phyloP scores from a whole-genome alignment of 345 rosid species.

The Pelargonium nanum region DNA sequence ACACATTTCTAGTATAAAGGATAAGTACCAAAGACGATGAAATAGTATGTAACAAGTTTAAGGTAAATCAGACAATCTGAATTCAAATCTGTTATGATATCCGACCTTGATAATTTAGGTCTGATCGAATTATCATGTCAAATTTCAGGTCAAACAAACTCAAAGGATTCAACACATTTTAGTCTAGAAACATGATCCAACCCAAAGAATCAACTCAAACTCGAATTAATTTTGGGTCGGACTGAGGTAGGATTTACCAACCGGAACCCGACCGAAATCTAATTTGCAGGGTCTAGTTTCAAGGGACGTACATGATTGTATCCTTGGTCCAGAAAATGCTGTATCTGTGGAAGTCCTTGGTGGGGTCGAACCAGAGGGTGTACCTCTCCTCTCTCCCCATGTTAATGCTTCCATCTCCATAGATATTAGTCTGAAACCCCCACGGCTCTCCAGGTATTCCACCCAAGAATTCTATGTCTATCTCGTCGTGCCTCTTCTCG shows the following conservation, averaged over 20 bases:
- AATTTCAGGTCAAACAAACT: too few species aligned
- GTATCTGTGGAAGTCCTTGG: conserved; percentile 72
- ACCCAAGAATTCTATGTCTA: conserved; percentile 93
- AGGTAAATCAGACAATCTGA: too few species aligned
- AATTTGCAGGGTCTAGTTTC: background rate
- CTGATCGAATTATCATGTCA: too few species aligned
- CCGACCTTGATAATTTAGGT: too few species aligned
- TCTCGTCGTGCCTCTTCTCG: conserved; percentile 82
- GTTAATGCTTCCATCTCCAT: conserved; percentile 79
- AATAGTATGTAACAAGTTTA: too few species aligned
- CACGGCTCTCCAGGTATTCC: conserved; percentile 73
- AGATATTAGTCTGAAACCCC: conserved; percentile 92
- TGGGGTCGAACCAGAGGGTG: conserved; percentile 93
- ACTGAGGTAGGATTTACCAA: background rate
- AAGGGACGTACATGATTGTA: conserved; percentile 47
- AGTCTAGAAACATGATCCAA: too few species aligned
- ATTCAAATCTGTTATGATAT: too few species aligned
- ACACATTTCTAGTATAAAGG: too few species aligned
- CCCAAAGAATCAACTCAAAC: too few species aligned
- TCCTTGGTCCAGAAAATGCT: conserved; percentile 81
- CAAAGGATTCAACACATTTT: too few species aligned
- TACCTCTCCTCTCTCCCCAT: conserved; percentile 93
- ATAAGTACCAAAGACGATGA: too few species aligned
- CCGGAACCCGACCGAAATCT: background rate
- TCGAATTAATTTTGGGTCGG: background rate